phyloP scores from a whole-genome alignment of 2,329 filamentous ascomycete species.

The Nemania serpens region DNA sequence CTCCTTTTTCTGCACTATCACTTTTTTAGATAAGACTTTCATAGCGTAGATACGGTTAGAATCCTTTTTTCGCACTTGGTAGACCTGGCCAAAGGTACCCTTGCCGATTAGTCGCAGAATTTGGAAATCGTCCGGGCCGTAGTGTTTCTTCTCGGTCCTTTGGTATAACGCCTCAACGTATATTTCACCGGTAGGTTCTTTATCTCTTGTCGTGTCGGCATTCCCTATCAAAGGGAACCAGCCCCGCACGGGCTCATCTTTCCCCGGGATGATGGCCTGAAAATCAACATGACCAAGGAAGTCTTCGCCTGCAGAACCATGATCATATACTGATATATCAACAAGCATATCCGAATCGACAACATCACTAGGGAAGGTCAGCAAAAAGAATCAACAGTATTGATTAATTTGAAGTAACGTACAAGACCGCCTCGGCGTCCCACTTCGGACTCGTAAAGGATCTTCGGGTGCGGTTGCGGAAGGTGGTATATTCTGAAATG shows the following conservation, averaged over 20 bases:
- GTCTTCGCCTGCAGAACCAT: conserved; percentile 76
- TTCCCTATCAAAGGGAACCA: conserved; percentile 86
- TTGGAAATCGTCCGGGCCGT: conserved; percentile 93
- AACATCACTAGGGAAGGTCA: conserved; percentile 70
- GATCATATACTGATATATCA: conserved; percentile 93
- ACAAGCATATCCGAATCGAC: conserved; percentile 89
- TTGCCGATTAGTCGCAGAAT: conserved; percentile 97
- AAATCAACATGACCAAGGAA: conserved; percentile 92
- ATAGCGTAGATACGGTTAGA: conserved; percentile 96
- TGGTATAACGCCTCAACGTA: conserved; percentile 87
- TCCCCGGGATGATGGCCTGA: conserved; percentile 67
- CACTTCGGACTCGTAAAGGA: conserved; percentile 85
- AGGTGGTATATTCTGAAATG: conserved; percentile 66
- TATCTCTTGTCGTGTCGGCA: conserved; percentile 70
- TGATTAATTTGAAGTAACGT: conserved; percentile 49
- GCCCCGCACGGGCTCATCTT: conserved; percentile 72
- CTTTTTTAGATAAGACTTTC: conserved; percentile 99
- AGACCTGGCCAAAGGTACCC: conserved; percentile 97
- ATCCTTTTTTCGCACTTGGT: conserved; percentile 97
- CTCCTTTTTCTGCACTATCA: conserved; percentile 99
- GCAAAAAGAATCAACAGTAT: conserved; percentile 7
- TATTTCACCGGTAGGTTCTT: conserved; percentile 83
- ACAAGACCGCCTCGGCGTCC: conserved; percentile 97
- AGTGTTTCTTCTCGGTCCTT: conserved; percentile 84
- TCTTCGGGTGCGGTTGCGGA: conserved; percentile 60